A percentile compares a stretch with the other conserved stretches of the same genome.
phyloP scores from a whole-genome alignment of 2,329 filamentous ascomycete species.

The Trichophaea hybrida region DNA sequence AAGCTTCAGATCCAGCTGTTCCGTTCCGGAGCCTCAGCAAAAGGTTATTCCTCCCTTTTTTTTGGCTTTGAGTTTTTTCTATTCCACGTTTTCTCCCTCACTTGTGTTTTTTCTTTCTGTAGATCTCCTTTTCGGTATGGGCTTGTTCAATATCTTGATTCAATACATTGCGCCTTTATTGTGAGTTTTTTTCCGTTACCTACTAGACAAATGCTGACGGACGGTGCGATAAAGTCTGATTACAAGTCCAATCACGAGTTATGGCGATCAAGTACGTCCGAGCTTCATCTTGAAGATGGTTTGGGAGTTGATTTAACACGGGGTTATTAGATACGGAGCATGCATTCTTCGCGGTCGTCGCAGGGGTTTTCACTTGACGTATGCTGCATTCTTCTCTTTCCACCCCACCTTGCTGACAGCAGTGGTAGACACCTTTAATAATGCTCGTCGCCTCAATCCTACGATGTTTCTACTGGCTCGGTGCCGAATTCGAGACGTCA shows the following conservation, averaged over 20 bases:
- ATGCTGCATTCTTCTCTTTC: slow-evolving; percentile 3
- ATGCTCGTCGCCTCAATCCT: slow-evolving; percentile 56
- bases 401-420: not conserved
- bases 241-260: slow-evolving; percentile 27
- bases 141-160: slow-evolving; percentile 19
- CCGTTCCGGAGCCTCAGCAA: not conserved
- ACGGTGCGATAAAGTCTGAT: slow-evolving; percentile 15
- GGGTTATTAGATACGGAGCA: slow-evolving; percentile 30
- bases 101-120: not conserved
- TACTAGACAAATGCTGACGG: not conserved
- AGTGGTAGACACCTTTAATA: slow-evolving; percentile 48
- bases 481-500: slow-evolving; percentile 45
- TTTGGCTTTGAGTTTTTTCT: not conserved
- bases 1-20: not conserved
- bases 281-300: not conserved
- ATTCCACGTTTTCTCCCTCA: not conserved
- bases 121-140: slow-evolving; percentile 13
- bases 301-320: slow-evolving; percentile 3
- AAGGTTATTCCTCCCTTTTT: not conserved
- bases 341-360: slow-evolving; percentile 49
- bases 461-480: slow-evolving; percentile 57
- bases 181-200: slow-evolving; percentile 3
- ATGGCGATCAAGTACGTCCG: slow-evolving; percentile 25
- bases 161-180: slow-evolving; percentile 25
- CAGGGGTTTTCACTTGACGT: slow-evolving; percentile 53